Conservation (phyloP, 2,329 filamentous ascomycete species). For the Dissoconium aciculare region DNA sequence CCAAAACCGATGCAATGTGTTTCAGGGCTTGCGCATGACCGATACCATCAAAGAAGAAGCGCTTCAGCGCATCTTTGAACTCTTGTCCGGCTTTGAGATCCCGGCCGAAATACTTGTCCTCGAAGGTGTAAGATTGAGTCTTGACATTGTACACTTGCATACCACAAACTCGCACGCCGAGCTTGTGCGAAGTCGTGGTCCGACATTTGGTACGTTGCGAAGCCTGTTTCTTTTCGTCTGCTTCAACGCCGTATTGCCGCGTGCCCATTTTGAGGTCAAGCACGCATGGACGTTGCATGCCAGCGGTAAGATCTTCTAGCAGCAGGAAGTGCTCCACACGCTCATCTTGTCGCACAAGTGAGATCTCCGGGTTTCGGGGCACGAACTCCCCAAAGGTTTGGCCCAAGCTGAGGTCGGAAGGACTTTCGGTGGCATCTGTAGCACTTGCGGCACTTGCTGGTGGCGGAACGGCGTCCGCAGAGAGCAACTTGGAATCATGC, state of each 20-base stretch:
- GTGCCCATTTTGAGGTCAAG: slow-evolving; percentile 99
- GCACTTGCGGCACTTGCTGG: background rate
- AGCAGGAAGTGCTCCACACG: slow-evolving; percentile 87
- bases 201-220: slow-evolving; percentile 90
- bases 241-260: slow-evolving; percentile 87
- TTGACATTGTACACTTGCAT: slow-evolving; percentile 90
- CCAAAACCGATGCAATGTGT: slow-evolving; percentile 75
- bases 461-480: background rate
- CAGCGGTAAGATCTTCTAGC: slow-evolving; percentile 84
- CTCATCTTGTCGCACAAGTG: slow-evolving; percentile 33
- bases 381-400: too few species aligned
- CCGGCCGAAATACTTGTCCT: slow-evolving; percentile 95
- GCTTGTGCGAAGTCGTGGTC: slow-evolving; percentile 74
- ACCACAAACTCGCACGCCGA: slow-evolving; percentile 87
- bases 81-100: slow-evolving; percentile 73
- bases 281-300: slow-evolving; percentile 92
- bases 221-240: slow-evolving; percentile 76
- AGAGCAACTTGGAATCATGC: background rate
- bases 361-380: slow-evolving; percentile 31
- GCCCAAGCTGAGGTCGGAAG: slow-evolving; percentile 20
- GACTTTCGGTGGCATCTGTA: slow-evolving; percentile 12
- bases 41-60: slow-evolving; percentile 81
- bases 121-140: slow-evolving; percentile 75
- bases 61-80: slow-evolving; percentile 74
- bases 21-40: slow-evolving; percentile 64